Evolutionary conservation across 2,329 filamentous ascomycete species (phyloP).

Genomic region (Didymella lethalis): DNA sequence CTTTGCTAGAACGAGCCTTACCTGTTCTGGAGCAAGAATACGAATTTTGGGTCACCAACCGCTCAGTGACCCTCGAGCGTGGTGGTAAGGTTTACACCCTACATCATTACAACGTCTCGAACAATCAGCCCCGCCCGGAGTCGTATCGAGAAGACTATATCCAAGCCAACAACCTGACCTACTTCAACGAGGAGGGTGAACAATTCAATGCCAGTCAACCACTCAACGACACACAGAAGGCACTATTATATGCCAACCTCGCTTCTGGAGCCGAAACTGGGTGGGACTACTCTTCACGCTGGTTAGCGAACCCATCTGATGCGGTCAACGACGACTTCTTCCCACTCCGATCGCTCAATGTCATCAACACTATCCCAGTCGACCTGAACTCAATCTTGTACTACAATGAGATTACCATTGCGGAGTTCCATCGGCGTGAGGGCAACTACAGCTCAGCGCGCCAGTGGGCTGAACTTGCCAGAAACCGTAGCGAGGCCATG

Average conservation of each 20-base stretch:
- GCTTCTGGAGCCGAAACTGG: constrained; percentile 72
- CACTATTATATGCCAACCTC: constrained; percentile 66
- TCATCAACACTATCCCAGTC: constrained; percentile 65
- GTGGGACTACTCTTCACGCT: constrained; percentile 70
- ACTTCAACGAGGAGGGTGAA: constrained; percentile 65
- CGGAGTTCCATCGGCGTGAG: constrained; percentile 60
- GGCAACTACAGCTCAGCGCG: constrained; percentile 61
- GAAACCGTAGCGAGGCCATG: constrained; percentile 67
- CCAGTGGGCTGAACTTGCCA: constrained; percentile 61
- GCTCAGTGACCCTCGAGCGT: constrained; percentile 62
- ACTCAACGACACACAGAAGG: constrained; percentile 63
- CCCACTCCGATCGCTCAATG: constrained; percentile 70
- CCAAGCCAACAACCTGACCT: constrained; percentile 71
- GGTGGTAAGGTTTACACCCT: constrained; percentile 62
- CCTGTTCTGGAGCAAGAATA: constrained; percentile 71
- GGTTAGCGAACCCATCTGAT: constrained; percentile 65
- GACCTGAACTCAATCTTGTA: constrained; percentile 75
- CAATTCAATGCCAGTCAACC: constrained; percentile 62
- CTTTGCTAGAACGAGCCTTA: constrained; percentile 66
- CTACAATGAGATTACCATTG: constrained; percentile 68
- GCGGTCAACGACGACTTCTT: constrained; percentile 69
- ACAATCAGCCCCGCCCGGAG: constrained; percentile 72
- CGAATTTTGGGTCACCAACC: constrained; percentile 68
- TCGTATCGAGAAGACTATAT: constrained; percentile 71
- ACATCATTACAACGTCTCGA: constrained; percentile 68